Evolutionary conservation across 768 basidiomycete species (phyloP).

Genomic region (Psilocybe azurescens): DNA sequence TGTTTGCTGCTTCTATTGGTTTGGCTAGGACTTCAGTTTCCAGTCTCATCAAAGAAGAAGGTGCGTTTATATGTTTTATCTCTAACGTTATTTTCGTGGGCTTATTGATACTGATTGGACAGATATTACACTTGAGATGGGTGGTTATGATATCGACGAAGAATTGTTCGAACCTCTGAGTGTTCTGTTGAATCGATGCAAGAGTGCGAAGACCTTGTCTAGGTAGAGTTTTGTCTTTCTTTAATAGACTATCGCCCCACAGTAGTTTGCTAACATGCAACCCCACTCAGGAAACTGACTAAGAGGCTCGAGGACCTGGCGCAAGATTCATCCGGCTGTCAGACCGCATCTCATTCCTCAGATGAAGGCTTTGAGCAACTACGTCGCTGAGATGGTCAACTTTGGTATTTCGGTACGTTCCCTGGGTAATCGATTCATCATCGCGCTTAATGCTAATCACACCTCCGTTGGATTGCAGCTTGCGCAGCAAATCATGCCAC

Average conservation of each 20-base stretch:
- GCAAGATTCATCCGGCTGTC: slow-evolving; percentile 72
- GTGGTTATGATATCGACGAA: slow-evolving; percentile 73
- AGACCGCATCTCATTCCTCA: slow-evolving; percentile 74
- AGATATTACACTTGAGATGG: slow-evolving; percentile 80
- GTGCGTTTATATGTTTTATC: slow-evolving; percentile 39
- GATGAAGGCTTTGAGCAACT: slow-evolving; percentile 72
- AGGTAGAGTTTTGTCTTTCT: slow-evolving; percentile 52
- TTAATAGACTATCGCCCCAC: neutral
- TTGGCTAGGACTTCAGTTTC: slow-evolving; percentile 86
- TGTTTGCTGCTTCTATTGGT: slow-evolving; percentile 91
- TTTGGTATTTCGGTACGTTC: slow-evolving; percentile 84
- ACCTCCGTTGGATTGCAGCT: slow-evolving; percentile 50
- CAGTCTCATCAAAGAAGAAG: slow-evolving; percentile 77
- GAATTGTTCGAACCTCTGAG: slow-evolving; percentile 85
- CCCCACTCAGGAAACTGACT: slow-evolving; percentile 74
- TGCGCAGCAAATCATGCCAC: slow-evolving; percentile 87
- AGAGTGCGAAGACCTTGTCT: slow-evolving; percentile 79
- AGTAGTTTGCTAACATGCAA: neutral
- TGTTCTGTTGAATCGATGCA: slow-evolving; percentile 80
- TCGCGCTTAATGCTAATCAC: too few species aligned
- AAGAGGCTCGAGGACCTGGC: slow-evolving; percentile 84
- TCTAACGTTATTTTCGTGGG: neutral
- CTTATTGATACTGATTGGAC: neutral
- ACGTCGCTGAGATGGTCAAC: slow-evolving; percentile 83
- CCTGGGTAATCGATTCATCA: neutral